A percentile compares a stretch with the other conserved stretches of the same genome.
Evolutionary conservation across 1,284 basidiomycete species (phyloP).

Genomic region (Waitea zeae): DNA sequence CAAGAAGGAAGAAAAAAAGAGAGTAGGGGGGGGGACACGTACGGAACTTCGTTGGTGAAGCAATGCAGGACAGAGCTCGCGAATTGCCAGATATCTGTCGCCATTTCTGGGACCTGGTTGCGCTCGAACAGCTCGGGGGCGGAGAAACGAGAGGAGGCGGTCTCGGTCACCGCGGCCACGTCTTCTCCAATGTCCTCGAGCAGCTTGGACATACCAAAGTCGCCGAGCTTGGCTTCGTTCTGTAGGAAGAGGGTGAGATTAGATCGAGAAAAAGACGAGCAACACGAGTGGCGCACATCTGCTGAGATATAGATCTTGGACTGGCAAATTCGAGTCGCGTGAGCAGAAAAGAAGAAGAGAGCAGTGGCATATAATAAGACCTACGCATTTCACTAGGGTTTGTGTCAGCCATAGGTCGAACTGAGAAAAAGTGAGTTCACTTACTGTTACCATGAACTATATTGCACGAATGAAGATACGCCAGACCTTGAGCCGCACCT

Average conservation of each 20-base stretch:
- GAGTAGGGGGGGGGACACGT: too few species aligned
- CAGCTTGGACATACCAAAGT: constrained; percentile 44
- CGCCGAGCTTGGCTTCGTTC: constrained; percentile 34
- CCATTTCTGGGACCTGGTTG: too few species aligned
- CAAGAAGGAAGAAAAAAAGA: too few species aligned
- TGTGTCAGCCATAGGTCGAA: not conserved
- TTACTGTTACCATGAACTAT: constrained; percentile 39
- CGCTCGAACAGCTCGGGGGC: constrained; percentile 36
- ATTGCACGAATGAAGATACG: constrained; percentile 28
- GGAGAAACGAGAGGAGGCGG: constrained; percentile 30
- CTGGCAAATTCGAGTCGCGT: constrained; percentile 28
- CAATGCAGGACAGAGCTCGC: too few species aligned
- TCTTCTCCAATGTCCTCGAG: constrained; percentile 32
- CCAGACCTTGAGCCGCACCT: constrained; percentile 31
- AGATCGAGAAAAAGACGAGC: constrained; percentile 1
- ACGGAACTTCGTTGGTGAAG: too few species aligned
- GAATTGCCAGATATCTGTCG: too few species aligned
- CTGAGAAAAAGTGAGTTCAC: constrained; percentile 10
- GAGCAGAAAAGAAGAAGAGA: constrained; percentile 1
- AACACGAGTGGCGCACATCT: not conserved
- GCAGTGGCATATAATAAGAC: constrained; percentile 10
- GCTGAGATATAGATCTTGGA: constrained; percentile 10
- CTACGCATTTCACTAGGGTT: constrained; percentile 35
- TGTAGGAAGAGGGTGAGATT: constrained; percentile 9
- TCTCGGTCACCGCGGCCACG: constrained; percentile 22